Evolutionary conservation across 306 rosid genomes (phyloP).

Genomic region (Canavalia ensiformis): DNA sequence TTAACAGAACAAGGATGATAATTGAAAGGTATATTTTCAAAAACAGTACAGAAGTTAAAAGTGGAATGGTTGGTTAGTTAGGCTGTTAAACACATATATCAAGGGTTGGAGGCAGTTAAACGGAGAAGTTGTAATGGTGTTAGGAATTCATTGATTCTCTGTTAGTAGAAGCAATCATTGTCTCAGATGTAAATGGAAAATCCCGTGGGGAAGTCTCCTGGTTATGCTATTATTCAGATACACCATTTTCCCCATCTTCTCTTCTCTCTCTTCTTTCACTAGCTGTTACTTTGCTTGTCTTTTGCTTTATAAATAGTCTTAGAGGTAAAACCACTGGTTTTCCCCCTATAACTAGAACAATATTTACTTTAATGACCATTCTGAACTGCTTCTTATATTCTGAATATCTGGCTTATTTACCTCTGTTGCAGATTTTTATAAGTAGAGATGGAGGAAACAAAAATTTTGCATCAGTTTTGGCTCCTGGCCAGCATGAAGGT

Average conservation of each 20-base stretch:
- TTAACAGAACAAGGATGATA: not conserved
- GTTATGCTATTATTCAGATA: not conserved
- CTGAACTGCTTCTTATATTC: conserved; percentile 32
- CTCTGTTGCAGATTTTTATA: conserved; percentile 80
- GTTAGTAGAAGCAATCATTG: not conserved
- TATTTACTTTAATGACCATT: conserved; percentile 43
- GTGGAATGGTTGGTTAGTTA: not conserved
- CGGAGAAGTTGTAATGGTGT: not conserved
- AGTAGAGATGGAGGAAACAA: conserved; percentile 95
- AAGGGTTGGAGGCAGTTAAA: not conserved
- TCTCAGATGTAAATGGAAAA: not conserved
- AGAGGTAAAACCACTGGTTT: conserved; percentile 16
- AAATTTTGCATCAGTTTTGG: conserved; percentile 91
- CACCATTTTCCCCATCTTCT: not conserved
- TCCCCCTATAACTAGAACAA: conserved; percentile 1
- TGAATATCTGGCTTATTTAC: conserved; percentile 44
- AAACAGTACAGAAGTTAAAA: not conserved
- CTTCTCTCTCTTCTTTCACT: conserved; percentile 21
- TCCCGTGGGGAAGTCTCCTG: not conserved
- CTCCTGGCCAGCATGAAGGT: conserved; percentile 99
- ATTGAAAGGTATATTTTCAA: not conserved
- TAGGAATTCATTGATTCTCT: not conserved
- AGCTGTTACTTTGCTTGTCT: conserved; percentile 19
- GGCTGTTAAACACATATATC: not conserved
- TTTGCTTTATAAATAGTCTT: conserved; percentile 16